A percentile compares a stretch with the other conserved stretches of the same genome.
Conservation (phyloP, 2,329 filamentous ascomycete genomes). For the Apiospora rasikravindrae region DNA sequence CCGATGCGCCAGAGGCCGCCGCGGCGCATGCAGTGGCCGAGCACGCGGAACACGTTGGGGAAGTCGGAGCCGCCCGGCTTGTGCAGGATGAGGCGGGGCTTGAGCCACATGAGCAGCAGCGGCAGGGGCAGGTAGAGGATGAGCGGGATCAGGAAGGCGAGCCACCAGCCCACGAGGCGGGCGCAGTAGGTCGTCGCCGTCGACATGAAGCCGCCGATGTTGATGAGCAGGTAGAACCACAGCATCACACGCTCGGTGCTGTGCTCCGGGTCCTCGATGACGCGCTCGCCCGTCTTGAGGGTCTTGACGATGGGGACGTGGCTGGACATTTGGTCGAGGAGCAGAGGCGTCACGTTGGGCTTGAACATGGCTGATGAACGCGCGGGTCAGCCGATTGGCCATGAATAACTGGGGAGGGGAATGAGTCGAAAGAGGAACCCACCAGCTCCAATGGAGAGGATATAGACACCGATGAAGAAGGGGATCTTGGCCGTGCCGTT, state of each 20-base stretch:
- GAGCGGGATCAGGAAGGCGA: slow-evolving; percentile 50
- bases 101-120: slow-evolving; percentile 47
- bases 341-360: slow-evolving; percentile 72
- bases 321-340: slow-evolving; percentile 68
- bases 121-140: slow-evolving; percentile 51
- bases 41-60: slow-evolving; percentile 47
- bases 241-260: slow-evolving; percentile 71
- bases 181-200: slow-evolving; percentile 58
- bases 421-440: slow-evolving; percentile 43
- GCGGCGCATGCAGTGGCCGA: slow-evolving; percentile 43
- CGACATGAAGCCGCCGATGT: slow-evolving; percentile 57
- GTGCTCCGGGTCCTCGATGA: slow-evolving; percentile 71
- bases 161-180: slow-evolving; percentile 56
- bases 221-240: slow-evolving; percentile 64
- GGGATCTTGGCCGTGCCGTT: slow-evolving; percentile 53
- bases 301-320: slow-evolving; percentile 59
- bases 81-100: slow-evolving; percentile 48
- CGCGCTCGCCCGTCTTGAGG: slow-evolving; percentile 61
- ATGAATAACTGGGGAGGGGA: too few relatives aligned
- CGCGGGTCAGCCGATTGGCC: too few relatives aligned
- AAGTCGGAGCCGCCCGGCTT: slow-evolving; percentile 52
- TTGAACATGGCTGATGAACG: slow-evolving; percentile 70
- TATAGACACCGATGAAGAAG: slow-evolving; percentile 54
- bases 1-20: slow-evolving; percentile 46
- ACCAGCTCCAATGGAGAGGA: slow-evolving; percentile 66